Conservation (phyloP, 148 eudicot species). For the Drosera capensis region DNA sequence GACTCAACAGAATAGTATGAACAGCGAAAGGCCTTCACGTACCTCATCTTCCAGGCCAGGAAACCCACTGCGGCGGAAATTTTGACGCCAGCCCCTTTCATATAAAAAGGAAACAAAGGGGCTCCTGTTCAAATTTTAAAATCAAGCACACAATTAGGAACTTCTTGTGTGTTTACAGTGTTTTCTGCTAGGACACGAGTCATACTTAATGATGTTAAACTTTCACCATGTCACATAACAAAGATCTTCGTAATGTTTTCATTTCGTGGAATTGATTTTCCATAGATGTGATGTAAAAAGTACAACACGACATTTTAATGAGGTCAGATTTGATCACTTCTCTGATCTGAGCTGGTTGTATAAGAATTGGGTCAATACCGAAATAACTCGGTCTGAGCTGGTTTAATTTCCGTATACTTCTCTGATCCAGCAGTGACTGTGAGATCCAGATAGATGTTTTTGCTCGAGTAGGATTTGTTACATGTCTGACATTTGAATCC, state of each 20-base stretch:
- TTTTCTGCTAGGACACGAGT: too few species aligned
- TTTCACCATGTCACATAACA: too few species aligned
- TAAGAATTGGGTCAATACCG: slow-evolving; percentile 29
- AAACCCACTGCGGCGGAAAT: slow-evolving; percentile 70
- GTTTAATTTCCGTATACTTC: slow-evolving; percentile 50
- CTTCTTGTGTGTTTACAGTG: too few species aligned
- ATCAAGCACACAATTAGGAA: slow-evolving; percentile 1
- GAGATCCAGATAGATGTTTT: slow-evolving; percentile 80
- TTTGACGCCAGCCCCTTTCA: slow-evolving; percentile 99
- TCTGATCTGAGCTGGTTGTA: too few species aligned
- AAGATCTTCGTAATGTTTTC: too few species aligned
- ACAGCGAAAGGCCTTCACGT: slow-evolving; percentile 5
- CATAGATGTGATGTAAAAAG: too few species aligned
- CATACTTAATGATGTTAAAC: too few species aligned
- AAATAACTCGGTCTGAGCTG: slow-evolving; percentile 73
- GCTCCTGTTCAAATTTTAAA: slow-evolving; percentile 39
- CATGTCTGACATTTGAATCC: slow-evolving; percentile 74
- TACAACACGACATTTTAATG: background rate
- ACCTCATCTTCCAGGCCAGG: slow-evolving; percentile 99
- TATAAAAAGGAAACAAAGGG: slow-evolving; percentile 88
- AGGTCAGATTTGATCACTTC: too few species aligned
- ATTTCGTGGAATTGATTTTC: too few species aligned
- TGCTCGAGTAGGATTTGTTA: slow-evolving; percentile 80
- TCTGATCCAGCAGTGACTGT: slow-evolving; percentile 76
- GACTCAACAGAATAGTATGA: slow-evolving; percentile 1